These are phyloP conservation scores for Cyamopsis tetragonoloba DNA, from an alignment of 306 rosid species.

Conservation along the genomic window DNA sequence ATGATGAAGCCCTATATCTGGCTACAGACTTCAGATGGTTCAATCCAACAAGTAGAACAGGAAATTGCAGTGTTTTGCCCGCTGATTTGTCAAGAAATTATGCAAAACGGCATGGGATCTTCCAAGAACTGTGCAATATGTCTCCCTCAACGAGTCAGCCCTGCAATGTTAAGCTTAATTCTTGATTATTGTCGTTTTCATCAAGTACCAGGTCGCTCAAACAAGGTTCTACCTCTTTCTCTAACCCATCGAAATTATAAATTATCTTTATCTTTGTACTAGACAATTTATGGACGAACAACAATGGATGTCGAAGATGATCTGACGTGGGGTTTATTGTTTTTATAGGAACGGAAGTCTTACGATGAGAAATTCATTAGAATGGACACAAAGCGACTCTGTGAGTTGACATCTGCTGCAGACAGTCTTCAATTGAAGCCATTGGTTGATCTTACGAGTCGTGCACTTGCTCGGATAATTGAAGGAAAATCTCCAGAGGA, in stretches of 20 bases:
- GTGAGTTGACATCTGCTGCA: constrained; percentile 91
- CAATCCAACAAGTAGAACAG: constrained; percentile 91
- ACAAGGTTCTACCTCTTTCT: constrained; percentile 61
- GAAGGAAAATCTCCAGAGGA: constrained; percentile 95
- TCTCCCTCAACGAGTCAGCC: constrained; percentile 86
- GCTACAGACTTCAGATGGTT: constrained; percentile 92
- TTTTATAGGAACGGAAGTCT: constrained; percentile 73
- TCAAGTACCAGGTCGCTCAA: constrained; percentile 88
- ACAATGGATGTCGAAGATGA: constrained; percentile 13
- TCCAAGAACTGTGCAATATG: constrained; percentile 90
- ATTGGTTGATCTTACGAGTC: constrained; percentile 90
- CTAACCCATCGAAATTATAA: constrained; percentile 12
- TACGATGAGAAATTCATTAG: constrained; percentile 77
- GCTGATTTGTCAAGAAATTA: constrained; percentile 69
- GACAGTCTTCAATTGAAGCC: constrained; percentile 92
- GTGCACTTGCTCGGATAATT: constrained; percentile 93
- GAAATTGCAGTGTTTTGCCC: constrained; percentile 94
- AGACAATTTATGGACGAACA: neutral
- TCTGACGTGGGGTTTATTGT: constrained; percentile 29
- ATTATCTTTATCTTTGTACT: neutral
- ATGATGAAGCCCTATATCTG: constrained; percentile 90
- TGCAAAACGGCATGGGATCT: constrained; percentile 78
- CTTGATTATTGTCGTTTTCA: constrained; percentile 94
- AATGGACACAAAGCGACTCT: constrained; percentile 83
- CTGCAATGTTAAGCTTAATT: constrained; percentile 67